Conservation (phyloP, 441 rosid genomes). For the Gossypium davidsonii region DNA sequence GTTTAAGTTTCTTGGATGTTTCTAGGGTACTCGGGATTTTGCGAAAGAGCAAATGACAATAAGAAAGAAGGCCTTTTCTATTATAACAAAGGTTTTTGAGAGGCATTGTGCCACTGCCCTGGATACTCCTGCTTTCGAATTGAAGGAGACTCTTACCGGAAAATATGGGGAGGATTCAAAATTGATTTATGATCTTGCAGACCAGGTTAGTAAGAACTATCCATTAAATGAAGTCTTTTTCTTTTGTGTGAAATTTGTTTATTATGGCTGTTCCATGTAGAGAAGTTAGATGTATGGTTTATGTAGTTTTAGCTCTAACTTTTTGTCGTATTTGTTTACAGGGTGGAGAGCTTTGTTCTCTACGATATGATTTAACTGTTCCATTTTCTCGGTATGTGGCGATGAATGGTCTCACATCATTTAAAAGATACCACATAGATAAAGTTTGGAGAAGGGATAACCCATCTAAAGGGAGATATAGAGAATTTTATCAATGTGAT, state of each 20-base stretch:
- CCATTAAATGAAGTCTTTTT: not conserved
- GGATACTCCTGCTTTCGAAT: slow-evolving; percentile 93
- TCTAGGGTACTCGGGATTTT: slow-evolving; percentile 88
- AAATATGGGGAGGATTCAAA: slow-evolving; percentile 96
- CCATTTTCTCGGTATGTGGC: slow-evolving; percentile 95
- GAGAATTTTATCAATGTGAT: slow-evolving; percentile 95
- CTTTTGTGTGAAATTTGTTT: not conserved
- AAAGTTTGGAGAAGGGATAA: slow-evolving; percentile 89
- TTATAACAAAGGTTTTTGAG: slow-evolving; percentile 68
- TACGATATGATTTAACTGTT: slow-evolving; percentile 88
- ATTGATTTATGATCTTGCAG: slow-evolving; percentile 88
- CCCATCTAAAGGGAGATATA: slow-evolving; percentile 88
- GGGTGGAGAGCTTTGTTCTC: slow-evolving; percentile 97
- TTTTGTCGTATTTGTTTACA: slow-evolving; percentile 25
- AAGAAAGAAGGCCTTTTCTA: slow-evolving; percentile 75
- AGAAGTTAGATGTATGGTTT: not conserved
- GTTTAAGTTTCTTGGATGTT: slow-evolving; percentile 7
- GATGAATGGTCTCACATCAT: slow-evolving; percentile 76
- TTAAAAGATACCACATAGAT: slow-evolving; percentile 83
- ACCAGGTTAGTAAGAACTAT: slow-evolving; percentile 52
- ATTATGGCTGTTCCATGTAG: not conserved
- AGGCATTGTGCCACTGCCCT: slow-evolving; percentile 85
- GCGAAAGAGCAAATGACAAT: slow-evolving; percentile 78
- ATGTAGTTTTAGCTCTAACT: not conserved
- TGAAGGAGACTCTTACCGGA: slow-evolving; percentile 92